Evolutionary conservation across 169 alveolate genomes (phyloP).

Genomic region (Plasmodium adleri): DNA sequence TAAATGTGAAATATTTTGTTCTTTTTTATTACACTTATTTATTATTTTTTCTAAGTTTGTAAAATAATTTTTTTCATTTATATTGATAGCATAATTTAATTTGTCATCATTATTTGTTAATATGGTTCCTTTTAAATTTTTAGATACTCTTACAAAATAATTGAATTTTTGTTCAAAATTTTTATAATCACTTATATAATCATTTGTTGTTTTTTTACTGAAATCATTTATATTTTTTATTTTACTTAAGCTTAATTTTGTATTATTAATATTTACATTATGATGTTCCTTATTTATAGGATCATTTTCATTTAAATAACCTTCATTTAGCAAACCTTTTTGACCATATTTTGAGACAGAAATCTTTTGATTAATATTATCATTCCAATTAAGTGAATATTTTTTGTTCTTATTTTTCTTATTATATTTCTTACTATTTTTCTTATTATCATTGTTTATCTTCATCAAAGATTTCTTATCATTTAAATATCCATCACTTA

Average conservation of each 20-base stretch:
- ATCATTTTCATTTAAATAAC: not conserved
- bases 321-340: not conserved
- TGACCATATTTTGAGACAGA: not conserved
- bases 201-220: slow-evolving; percentile 35
- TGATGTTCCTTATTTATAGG: not conserved
- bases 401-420: slow-evolving; percentile 8
- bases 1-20: slow-evolving; percentile 29
- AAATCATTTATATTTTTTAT: not conserved
- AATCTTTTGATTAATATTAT: too few species aligned
- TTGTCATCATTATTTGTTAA: slow-evolving; percentile 53
- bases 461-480: slow-evolving; percentile 23
- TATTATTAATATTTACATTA: not conserved
- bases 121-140: slow-evolving; percentile 29
- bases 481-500: not conserved
- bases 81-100: slow-evolving; percentile 16
- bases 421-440: not conserved
- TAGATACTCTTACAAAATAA: slow-evolving; percentile 51
- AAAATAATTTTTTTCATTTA: slow-evolving; percentile 50
- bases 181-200: slow-evolving; percentile 46
- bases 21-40: slow-evolving; percentile 39
- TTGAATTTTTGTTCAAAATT: slow-evolving; percentile 66
- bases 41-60: slow-evolving; percentile 53
- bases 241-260: not conserved
- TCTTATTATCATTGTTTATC: too few species aligned
- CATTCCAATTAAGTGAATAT: not conserved